Base-by-base conservation (phyloP, 2,329 filamentous ascomycete species). In the Aspergillus oerlinghausenensis region DNA sequence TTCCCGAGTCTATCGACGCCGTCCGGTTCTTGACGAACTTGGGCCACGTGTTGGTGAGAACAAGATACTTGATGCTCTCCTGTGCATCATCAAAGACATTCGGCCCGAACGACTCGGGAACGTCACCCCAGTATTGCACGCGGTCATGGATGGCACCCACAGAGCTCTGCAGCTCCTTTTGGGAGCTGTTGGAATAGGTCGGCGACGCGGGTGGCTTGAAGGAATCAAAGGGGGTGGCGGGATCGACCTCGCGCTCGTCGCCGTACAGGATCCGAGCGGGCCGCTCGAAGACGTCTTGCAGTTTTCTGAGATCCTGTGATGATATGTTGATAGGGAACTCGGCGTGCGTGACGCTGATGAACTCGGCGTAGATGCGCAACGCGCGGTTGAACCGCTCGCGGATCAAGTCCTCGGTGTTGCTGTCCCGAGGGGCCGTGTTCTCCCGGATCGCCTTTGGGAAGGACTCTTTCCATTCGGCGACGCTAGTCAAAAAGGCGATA, bases 251-350 rank as follows among this genome's bases (percentile, higher is more conserved):
- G 68, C 52, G 79, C 75, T 61, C 73, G 73, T 59, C 81, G 61
- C 65, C 76, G 70, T 64, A 79, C 64, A 52, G 51, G 32, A 70
- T 58, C 10, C 66, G 60, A 1, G 83, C 80, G 0, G 84, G 79
- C 3, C 68, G 65, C 60, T 84, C 82, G 60, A 89, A 88, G 19
- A 87, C 72, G 3, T 62, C 65, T 45, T 85, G 79, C 0, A 88
- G 78, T 35, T 76, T 75, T 57, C 77, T 77, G 53, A 83, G 80
- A 43, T 86, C 79, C 19, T 76, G 70, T 1, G 81, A 83, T 1
- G 85, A 84, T 35, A 89, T 77, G 67, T 89, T 89, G 72, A 89
- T 79, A 47, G 85, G 85, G 61, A 88, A 88, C 56, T 85, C 82
- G 56, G 87, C 85, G 53, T 84, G 82, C 8, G 77, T 77, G 2